Evolutionary conservation across 2,329 filamentous ascomycete species (phyloP).

Genomic region (Penicillium capsulatum): DNA sequence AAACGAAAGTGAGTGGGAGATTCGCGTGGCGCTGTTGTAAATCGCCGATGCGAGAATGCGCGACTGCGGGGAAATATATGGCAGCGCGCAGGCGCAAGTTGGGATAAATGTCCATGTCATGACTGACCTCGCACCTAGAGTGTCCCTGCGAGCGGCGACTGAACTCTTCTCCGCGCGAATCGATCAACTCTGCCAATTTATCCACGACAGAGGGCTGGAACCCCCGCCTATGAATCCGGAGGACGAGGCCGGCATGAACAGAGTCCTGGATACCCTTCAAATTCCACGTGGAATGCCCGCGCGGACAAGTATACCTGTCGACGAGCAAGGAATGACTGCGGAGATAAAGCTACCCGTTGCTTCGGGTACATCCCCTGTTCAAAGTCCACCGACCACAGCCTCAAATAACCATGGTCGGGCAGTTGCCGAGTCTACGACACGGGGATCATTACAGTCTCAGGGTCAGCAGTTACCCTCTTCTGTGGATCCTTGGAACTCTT

Average conservation of each 20-base stretch:
- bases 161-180: slow-evolving; percentile 38
- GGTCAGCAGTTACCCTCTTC: slow-evolving; percentile 13
- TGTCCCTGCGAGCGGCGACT: slow-evolving; percentile 35
- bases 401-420: slow-evolving; percentile 10
- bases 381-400: slow-evolving; percentile 12
- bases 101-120: neutral
- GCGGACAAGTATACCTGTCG: slow-evolving; percentile 1
- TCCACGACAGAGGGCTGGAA: slow-evolving; percentile 39
- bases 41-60: too few species aligned
- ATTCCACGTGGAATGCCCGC: slow-evolving; percentile 27
- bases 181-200: slow-evolving; percentile 40
- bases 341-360: neutral
- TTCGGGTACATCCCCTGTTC: slow-evolving; percentile 10
- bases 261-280: slow-evolving; percentile 37
- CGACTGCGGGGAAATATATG: too few species aligned
- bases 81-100: too few species aligned
- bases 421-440: slow-evolving; percentile 2
- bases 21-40: neutral
- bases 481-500: slow-evolving; percentile 18
- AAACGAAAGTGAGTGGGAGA: slow-evolving; percentile 36
- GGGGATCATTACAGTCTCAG: slow-evolving; percentile 11
- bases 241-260: slow-evolving; percentile 37
- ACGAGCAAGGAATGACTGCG: neutral
- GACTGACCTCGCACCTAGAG: slow-evolving; percentile 19
- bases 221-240: slow-evolving; percentile 39